These are phyloP conservation scores for Penicillium griseofulvum DNA, from an alignment of 2,329 filamentous ascomycete genomes.

Conservation along the genomic window DNA sequence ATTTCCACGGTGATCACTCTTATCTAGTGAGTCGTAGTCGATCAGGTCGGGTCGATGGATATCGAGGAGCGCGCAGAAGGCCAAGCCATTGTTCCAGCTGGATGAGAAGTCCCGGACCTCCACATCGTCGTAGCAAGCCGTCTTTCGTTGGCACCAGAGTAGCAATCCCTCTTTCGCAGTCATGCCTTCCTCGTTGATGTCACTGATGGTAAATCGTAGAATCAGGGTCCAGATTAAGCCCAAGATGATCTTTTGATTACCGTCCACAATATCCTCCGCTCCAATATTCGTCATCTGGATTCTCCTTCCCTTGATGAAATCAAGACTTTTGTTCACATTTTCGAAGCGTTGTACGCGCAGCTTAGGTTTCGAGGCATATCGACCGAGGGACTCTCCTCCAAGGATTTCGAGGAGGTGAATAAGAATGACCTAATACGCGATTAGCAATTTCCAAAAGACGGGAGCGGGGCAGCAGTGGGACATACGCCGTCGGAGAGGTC, in stretches of 20 bases:
- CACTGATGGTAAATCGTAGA: slow-evolving; percentile 95
- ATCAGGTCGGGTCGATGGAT: slow-evolving; percentile 97
- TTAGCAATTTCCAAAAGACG: slow-evolving; percentile 1
- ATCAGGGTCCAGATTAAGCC: slow-evolving; percentile 98
- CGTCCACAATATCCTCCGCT: slow-evolving; percentile 96
- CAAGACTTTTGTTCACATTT: slow-evolving; percentile 92
- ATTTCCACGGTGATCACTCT: slow-evolving; percentile 89
- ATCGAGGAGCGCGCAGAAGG: slow-evolving; percentile 93
- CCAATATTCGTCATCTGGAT: slow-evolving; percentile 99
- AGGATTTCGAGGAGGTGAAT: slow-evolving; percentile 97
- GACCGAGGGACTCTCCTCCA: slow-evolving; percentile 87
- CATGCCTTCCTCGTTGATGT: slow-evolving; percentile 97
- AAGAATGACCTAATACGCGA: slow-evolving; percentile 68
- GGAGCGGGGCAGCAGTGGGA: slow-evolving; percentile 24
- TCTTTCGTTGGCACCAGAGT: slow-evolving; percentile 97
- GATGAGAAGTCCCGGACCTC: slow-evolving; percentile 91
- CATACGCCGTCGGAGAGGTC: slow-evolving; percentile 92
- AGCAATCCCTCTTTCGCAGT: slow-evolving; percentile 94
- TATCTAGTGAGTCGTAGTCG: slow-evolving; percentile 92
- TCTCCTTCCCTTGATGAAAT: slow-evolving; percentile 85
- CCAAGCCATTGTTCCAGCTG: slow-evolving; percentile 96
- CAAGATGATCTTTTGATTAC: slow-evolving; percentile 94
- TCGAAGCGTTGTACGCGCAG: slow-evolving; percentile 95
- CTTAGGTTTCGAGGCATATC: slow-evolving; percentile 95
- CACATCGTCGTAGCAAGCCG: slow-evolving; percentile 95